Evolutionary conservation across 2,329 filamentous ascomycete species (phyloP).

Genomic region (Pseudonectria foliicola): DNA sequence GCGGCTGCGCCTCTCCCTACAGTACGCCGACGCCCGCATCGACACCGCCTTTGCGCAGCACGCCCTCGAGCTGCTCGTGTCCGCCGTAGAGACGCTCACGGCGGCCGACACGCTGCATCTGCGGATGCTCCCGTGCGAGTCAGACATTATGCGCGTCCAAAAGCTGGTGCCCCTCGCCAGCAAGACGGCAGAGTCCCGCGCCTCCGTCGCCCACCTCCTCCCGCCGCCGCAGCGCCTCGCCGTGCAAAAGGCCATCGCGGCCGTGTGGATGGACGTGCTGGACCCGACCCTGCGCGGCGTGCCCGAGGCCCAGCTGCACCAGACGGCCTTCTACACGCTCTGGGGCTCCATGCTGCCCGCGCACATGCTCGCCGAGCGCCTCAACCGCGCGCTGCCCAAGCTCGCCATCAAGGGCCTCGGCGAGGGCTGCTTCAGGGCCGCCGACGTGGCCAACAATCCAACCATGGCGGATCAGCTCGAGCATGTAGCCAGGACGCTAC

Average conservation of each 20-base stretch:
- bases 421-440: slow-evolving; percentile 33
- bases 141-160: too few relatives aligned
- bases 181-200: too few relatives aligned
- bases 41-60: neutral
- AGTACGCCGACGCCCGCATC: slow-evolving; percentile 13
- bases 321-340: slow-evolving; percentile 44
- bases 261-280: slow-evolving; percentile 39
- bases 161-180: too few relatives aligned
- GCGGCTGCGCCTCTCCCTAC: slow-evolving; percentile 31
- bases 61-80: neutral
- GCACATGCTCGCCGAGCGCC: slow-evolving; percentile 36
- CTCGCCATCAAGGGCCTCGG: slow-evolving; percentile 31
- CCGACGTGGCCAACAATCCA: slow-evolving; percentile 43
- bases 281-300: slow-evolving; percentile 32
- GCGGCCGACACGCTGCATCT: too few relatives aligned
- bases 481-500: slow-evolving; percentile 27
- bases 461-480: slow-evolving; percentile 44
- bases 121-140: too few relatives aligned
- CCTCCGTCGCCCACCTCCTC: slow-evolving; percentile 20
- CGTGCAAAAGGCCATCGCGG: slow-evolving; percentile 35
- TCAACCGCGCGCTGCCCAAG: slow-evolving; percentile 35
- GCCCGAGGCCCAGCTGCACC: slow-evolving; percentile 34
- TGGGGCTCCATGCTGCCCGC: slow-evolving; percentile 44
- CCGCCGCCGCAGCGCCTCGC: slow-evolving; percentile 32
- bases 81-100: neutral